A percentile compares a stretch with the other conserved stretches of the same genome.
Conservation (phyloP, 805 yeast genomes). For the Schwanniomyces pseudopolymorphus region DNA sequence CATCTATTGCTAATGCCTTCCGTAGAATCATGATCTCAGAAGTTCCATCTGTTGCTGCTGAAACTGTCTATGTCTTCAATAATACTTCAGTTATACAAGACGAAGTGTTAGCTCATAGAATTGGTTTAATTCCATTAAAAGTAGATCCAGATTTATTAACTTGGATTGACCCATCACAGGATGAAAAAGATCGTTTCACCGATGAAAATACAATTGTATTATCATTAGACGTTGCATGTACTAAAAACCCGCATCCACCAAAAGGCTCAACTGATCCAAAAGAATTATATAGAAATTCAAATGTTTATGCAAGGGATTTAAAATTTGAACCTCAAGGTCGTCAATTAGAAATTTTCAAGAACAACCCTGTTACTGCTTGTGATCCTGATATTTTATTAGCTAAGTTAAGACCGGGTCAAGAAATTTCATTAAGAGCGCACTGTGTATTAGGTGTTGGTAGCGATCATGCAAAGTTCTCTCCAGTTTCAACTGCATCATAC, state of each 20-base stretch:
- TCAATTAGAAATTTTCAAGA: conserved; percentile 70
- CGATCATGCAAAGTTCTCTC: conserved; percentile 97
- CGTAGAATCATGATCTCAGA: conserved; percentile 96
- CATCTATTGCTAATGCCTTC: conserved; percentile 93
- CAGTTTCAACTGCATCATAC: conserved; percentile 95
- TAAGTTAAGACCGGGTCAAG: conserved; percentile 95
- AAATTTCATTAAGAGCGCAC: conserved; percentile 84
- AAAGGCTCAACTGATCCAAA: conserved; percentile 77
- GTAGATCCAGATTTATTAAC: conserved; percentile 85
- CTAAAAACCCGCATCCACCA: conserved; percentile 82
- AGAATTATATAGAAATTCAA: conserved; percentile 77
- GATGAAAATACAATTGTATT: conserved; percentile 89
- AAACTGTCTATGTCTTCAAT: conserved; percentile 84
- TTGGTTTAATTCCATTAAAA: conserved; percentile 87
- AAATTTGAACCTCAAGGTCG: conserved; percentile 90
- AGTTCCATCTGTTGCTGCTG: conserved; percentile 95
- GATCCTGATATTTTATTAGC: conserved; percentile 91
- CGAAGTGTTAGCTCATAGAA: conserved; percentile 93
- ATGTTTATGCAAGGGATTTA: conserved; percentile 86
- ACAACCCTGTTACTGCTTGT: conserved; percentile 66
- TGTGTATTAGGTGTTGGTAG: conserved; percentile 89
- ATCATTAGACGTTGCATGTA: conserved; percentile 77
- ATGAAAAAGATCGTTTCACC: conserved; percentile 66
- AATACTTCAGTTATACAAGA: conserved; percentile 97
- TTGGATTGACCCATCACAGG: conserved; percentile 73